These are phyloP conservation scores for Arthrobotrys iridis DNA, from an alignment of 2,329 filamentous ascomycete species.

Conservation along the genomic window DNA sequence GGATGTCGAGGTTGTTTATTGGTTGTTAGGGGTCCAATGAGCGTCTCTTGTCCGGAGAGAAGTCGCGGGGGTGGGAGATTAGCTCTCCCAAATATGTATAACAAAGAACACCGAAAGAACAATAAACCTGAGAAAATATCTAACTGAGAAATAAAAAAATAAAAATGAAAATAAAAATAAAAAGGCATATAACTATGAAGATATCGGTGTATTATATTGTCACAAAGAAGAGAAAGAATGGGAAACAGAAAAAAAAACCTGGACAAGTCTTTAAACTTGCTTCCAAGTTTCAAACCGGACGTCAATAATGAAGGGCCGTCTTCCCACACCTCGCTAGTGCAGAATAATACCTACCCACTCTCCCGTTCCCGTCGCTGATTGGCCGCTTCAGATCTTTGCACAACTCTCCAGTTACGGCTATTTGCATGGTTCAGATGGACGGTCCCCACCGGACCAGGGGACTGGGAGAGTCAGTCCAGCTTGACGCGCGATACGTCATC, in stretches of 20 bases:
- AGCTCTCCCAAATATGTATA: not conserved
- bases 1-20: not conserved
- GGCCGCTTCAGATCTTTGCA: slow-evolving; percentile 12
- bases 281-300: slow-evolving; percentile 28
- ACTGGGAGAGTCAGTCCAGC: not conserved
- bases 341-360: not conserved
- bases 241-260: not conserved
- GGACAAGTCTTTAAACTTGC: slow-evolving; percentile 23
- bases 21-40: slow-evolving; percentile 27
- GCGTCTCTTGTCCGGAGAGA: slow-evolving; percentile 10
- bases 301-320: not conserved
- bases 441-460: not conserved
- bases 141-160: not conserved
- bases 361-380: slow-evolving; percentile 14
- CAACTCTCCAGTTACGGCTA: slow-evolving; percentile 25
- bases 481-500: slow-evolving; percentile 48
- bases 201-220: not conserved
- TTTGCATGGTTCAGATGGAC: slow-evolving; percentile 26
- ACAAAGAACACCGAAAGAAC: not conserved
- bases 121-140: slow-evolving; percentile 2
- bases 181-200: not conserved
- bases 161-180: not conserved
- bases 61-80: not conserved
- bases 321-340: slow-evolving; percentile 6
- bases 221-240: not conserved